A percentile compares a stretch with the other conserved stretches of the same genome.
These are phyloP conservation scores for Salix caprea DNA, from an alignment of 345 rosid species.

Conservation along the genomic window DNA sequence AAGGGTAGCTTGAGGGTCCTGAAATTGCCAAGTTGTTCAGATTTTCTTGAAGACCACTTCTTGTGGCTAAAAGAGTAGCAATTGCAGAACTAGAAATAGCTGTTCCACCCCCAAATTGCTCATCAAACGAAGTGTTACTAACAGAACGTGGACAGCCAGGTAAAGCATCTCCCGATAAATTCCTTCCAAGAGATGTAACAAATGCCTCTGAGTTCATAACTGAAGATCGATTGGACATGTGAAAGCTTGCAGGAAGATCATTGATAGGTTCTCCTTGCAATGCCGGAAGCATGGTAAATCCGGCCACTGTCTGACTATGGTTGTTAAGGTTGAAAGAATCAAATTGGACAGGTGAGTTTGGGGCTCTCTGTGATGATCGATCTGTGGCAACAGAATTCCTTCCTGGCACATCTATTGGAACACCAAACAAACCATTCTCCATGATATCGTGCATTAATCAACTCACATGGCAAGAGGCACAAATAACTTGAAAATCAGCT, in stretches of 20 bases:
- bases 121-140: constrained; percentile 24
- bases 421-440: constrained; percentile 45
- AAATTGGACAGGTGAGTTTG: constrained; percentile 25
- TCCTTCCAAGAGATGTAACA: constrained; percentile 24
- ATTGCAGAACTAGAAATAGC: constrained; percentile 31
- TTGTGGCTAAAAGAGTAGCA: constrained; percentile 29
- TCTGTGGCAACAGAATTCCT: constrained; percentile 32
- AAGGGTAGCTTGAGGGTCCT: constrained; percentile 27
- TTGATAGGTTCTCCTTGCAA: constrained; percentile 33
- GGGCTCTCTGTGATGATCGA: constrained; percentile 18
- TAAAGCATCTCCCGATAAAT: constrained; percentile 15
- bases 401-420: constrained; percentile 31
- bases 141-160: constrained; percentile 13
- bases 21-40: constrained; percentile 16
- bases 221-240: constrained; percentile 12
- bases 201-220: constrained; percentile 21
- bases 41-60: constrained; percentile 40
- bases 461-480: constrained; percentile 6
- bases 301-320: constrained; percentile 25
- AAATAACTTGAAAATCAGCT: constrained; percentile 6
- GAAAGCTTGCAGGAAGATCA: constrained; percentile 15
- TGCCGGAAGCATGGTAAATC: constrained; percentile 25
- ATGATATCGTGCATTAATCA: constrained; percentile 10
- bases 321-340: constrained; percentile 28
- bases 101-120: constrained; percentile 35